Base-by-base conservation (phyloP, 495 filamentous ascomycete species). In the Penicillium coprophilum region DNA sequence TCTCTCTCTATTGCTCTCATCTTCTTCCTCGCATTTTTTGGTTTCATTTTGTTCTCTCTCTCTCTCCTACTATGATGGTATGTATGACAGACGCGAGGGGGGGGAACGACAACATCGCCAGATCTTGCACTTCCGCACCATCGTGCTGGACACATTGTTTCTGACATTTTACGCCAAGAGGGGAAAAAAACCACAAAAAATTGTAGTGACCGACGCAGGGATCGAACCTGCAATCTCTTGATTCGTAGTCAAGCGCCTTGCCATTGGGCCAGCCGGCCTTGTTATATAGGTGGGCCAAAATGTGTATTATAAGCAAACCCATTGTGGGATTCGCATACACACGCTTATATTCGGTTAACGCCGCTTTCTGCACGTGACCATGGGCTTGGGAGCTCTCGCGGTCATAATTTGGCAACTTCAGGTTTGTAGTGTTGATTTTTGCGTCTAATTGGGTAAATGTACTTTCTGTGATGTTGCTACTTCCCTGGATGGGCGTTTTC, bases 201-300 rank as follows among this genome's bases (percentile, higher is more conserved):
- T 55, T 70, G n/a, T n/a, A n/a, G n/a, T n/a, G 65, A 71, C 70
- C 68, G 68, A 74, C 65, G 71, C 71, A 68, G 72, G 68, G 67
- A 59, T 71, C 63, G 62, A 68, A 64, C 71, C 71, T 75, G 72
- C 72, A 80, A 81, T 81, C 78, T 81, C 79, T 81, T 81, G 79
- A 81, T 81, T 82, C 82, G 82, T 84, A 85, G 82, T 85, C 82
- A 85, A 85, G 82, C 81, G 81, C 81, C 82, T 85, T 85, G 77
- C 82, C 82, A 85, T 85, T 85, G 77, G 80, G 80, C 81, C 80
- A 84, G 73, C 73, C 64, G 71, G 69, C 71, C 71, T 52, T 13
- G 0, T 50, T 55, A 15, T 48, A 41, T 2, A 8, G 1, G 4
- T 17, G 0, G 0, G n/a, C 2, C 17, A 0, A 12, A 31, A 31